These are phyloP conservation scores for Chrysanthemum makinoi DNA, from an alignment of 129 eudicot genomes.

Conservation along the genomic window DNA sequence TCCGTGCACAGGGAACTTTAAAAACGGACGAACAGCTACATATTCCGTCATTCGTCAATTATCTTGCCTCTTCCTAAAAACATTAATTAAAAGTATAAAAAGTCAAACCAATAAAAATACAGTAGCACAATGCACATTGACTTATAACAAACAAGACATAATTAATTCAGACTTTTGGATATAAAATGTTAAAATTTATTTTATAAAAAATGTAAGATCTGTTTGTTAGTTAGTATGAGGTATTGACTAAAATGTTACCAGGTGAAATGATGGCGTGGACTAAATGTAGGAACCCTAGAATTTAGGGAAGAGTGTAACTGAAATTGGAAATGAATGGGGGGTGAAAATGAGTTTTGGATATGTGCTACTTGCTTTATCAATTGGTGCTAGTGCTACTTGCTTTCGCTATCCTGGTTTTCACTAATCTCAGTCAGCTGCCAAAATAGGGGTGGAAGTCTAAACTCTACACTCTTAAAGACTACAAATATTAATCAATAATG, in stretches of 20 bases:
- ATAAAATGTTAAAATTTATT: neutral
- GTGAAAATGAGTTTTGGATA: slow-evolving; percentile 38
- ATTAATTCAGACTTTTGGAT: no score
- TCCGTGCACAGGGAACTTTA: slow-evolving; percentile 42
- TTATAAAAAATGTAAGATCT: slow-evolving; percentile 7
- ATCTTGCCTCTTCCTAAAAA: slow-evolving; percentile 30
- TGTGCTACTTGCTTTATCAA: slow-evolving; percentile 40
- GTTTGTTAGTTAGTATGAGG: no score
- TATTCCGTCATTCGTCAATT: slow-evolving; percentile 50
- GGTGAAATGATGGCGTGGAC: slow-evolving; percentile 10
- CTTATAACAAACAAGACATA: no score
- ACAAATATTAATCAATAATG: no score
- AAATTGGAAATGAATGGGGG: slow-evolving; percentile 7
- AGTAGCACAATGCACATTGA: neutral
- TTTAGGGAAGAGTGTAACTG: slow-evolving; percentile 9
- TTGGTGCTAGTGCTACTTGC: neutral
- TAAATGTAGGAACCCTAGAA: slow-evolving; percentile 21
- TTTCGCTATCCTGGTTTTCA: neutral
- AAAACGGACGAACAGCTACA: slow-evolving; percentile 46
- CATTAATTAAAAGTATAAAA: slow-evolving; percentile 7
- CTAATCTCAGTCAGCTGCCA: no score
- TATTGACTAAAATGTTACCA: slow-evolving; percentile 19
- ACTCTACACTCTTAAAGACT: no score
- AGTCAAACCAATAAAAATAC: neutral
- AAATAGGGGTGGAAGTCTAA: no score